These are phyloP conservation scores for Venturia aucupariae DNA, from an alignment of 2,329 filamentous ascomycete genomes.

Conservation along the genomic window DNA sequence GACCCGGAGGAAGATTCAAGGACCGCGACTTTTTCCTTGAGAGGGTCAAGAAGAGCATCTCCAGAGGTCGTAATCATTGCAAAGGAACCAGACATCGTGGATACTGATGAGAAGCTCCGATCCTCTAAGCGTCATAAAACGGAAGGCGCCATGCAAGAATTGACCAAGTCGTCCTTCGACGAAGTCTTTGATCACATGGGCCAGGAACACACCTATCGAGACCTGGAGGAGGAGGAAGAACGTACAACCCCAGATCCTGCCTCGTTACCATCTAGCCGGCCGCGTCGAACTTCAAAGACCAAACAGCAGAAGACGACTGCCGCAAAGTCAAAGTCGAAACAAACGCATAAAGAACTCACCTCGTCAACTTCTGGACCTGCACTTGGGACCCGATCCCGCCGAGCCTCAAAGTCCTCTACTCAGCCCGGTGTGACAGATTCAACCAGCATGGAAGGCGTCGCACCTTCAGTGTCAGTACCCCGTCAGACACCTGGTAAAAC, in stretches of 20 bases:
- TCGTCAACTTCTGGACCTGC: not conserved
- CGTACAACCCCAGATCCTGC: not conserved
- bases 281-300: not conserved
- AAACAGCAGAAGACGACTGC: not conserved
- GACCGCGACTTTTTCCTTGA: not conserved
- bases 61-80: not conserved
- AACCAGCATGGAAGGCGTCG: not conserved
- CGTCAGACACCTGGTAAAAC: not conserved
- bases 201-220: not conserved
- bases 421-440: not conserved
- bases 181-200: not conserved
- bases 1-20: conserved; percentile 6
- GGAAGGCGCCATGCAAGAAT: not conserved
- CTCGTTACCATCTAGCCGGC: not conserved
- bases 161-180: not conserved
- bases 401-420: not conserved
- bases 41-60: not conserved
- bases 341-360: not conserved
- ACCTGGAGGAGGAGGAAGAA: not conserved
- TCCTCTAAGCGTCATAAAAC: conserved; percentile 1
- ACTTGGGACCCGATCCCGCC: not conserved
- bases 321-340: not conserved
- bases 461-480: not conserved
- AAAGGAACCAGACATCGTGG: not conserved
- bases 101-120: not conserved